Evolutionary conservation across 495 filamentous ascomycete genomes (phyloP), one percentile per base, ranked within the genome.

Genomic region (Thermochaetoides thermophila): DNA sequence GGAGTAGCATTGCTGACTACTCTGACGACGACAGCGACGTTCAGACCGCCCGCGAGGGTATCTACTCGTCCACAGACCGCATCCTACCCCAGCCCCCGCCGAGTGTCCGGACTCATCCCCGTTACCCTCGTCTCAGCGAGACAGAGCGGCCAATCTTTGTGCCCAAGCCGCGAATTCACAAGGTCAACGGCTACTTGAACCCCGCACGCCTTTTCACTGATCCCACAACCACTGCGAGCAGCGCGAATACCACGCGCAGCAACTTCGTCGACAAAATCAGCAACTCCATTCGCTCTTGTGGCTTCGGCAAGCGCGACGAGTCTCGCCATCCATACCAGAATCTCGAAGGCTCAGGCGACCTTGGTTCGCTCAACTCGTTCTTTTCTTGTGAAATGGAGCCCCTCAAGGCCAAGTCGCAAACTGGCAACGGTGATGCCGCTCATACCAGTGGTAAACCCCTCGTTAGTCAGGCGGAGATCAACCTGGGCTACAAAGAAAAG

Each of bases 1-100:
- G 57, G n/a, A 57, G 54, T 37, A 60, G 57, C 25, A 43, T 61
- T 21, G 59, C 57, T 0, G 44, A 56, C 28, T 54, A 39, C 22
- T 61, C 56, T 0, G 55, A 62, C 15, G 36, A 42, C 7, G 43
- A 33, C 15, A 35, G 38, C 16, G n/a, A n/a, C n/a, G 32, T 46
- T 20, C 21, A 27, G 12, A 17, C 7, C 4, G 21, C 22, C 14
- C 18, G 15, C 5, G 27, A 28, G 14, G 34, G 45, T 19, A 28
- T 12, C 3, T 47, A 45, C 24, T 23, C 35, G 14, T 55, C 48
- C 2, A 39, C 32, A 1, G 45, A 50, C 5, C 44, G 35, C 4
- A 49, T 59, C n/a, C 6, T 59, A 3, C 44, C 46, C 17, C 44
- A 46, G 20, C 49, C 46, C 0, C 28, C 26, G 2, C 21, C 14